Percentiles rank a stretch among this genome's conserved stretches.
Conservation (phyloP, 768 basidiomycete genomes). For the Cyclocybe cylindracea region DNA sequence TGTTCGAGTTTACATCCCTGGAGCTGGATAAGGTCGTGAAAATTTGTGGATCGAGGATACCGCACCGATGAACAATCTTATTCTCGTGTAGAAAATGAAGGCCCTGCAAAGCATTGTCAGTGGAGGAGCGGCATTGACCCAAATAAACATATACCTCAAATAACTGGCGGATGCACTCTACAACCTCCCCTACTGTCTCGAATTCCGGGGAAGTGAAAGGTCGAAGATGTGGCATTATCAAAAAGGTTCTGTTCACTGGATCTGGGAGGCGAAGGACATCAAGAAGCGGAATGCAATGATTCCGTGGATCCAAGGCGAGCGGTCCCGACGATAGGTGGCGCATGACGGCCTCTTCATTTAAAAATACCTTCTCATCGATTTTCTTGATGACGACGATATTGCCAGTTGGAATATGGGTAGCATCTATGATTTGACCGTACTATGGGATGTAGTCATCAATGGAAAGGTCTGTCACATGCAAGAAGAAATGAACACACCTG, state of each 20-base stretch:
- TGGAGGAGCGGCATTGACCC: not conserved
- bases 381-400: constrained; percentile 11
- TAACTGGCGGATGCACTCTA: constrained; percentile 31
- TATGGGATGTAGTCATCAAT: not conserved
- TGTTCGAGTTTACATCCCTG: constrained; percentile 3
- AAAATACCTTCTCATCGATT: constrained; percentile 7
- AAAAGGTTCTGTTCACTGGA: constrained; percentile 16
- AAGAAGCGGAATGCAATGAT: constrained; percentile 31
- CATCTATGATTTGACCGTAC: constrained; percentile 6
- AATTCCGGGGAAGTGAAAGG: constrained; percentile 27
- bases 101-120: not conserved
- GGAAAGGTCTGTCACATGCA: not conserved
- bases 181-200: constrained; percentile 33
- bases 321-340: constrained; percentile 19
- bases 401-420: constrained; percentile 2
- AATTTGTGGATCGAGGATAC: not conserved
- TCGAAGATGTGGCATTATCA: constrained; percentile 34
- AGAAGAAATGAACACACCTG: not conserved
- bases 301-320: constrained; percentile 21
- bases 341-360: constrained; percentile 24
- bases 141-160: constrained; percentile 30
- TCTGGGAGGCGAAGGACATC: constrained; percentile 17
- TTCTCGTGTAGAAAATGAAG: constrained; percentile 38
- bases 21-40: not conserved
- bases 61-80: constrained; percentile 37